Base-by-base conservation (phyloP, 306 rosid species). In the Clitoria ternatea region DNA sequence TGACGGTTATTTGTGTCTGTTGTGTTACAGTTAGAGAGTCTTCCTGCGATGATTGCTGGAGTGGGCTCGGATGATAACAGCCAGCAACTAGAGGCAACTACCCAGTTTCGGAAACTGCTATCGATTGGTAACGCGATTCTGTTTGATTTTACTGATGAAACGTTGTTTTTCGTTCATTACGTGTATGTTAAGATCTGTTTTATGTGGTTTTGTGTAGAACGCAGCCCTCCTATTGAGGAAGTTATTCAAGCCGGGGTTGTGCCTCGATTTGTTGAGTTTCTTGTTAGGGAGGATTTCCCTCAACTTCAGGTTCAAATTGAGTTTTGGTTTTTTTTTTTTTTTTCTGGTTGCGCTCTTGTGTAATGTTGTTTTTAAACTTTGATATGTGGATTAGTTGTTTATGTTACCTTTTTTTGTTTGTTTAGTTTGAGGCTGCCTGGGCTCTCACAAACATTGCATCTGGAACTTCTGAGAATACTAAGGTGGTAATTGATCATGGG, bases 341-440 rank as follows among this genome's bases (percentile, higher is more conserved):
- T 7, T 3, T 5, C 32, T 11, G 0, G 11, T 71, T 39, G 52
- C 15, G 11, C 15, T 56, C 14, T 6, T n/a, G n/a, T 29, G 10
- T 45, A 7, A 24, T 18, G 45, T 24, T 24, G 35, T 24, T 5
- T 18, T 26, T 47, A 47, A 5, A 54, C 23, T 33, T 40, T 70
- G 8, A 65, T 55, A 9, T 64, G 59, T 39, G 42, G 29, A 37
- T 30, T 77, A 6, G 43, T 71, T 71, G 7, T 59, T 48, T 59
- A 2, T 66, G 49, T 72, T 24, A 15, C 14, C 6, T 22, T 18
- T 52, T 8, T 5, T 49, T 77, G 40, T 33, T 42, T 71, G 26
- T 36, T 30, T 72, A 92, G 97, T 92, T 92, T 63, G 97, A 92
- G 85, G 97, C 97, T 43, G 97, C 97, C 14, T 92, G 97, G 97